Evolutionary conservation across 805 yeast genomes (phyloP).

Genomic region (Millerozyma acaciae): DNA sequence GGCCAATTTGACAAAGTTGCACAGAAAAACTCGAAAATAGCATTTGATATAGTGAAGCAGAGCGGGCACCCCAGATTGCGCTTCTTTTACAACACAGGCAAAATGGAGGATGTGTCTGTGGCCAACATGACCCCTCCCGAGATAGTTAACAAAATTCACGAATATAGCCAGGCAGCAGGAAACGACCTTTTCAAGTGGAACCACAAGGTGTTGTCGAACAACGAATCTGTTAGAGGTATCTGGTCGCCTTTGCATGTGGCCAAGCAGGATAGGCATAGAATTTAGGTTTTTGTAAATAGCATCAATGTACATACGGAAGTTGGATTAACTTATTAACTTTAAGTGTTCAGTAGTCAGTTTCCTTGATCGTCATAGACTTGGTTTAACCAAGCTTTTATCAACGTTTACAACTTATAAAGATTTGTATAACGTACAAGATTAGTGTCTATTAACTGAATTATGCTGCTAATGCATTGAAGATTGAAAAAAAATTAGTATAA

Average conservation of each 20-base stretch:
- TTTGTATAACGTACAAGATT: too few relatives aligned
- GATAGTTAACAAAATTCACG: slow-evolving; percentile 60
- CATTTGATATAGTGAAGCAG: slow-evolving; percentile 64
- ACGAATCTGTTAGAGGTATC: slow-evolving; percentile 86
- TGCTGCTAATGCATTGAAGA: too few relatives aligned
- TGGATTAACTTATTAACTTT: too few relatives aligned
- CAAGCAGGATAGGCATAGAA: slow-evolving; percentile 38
- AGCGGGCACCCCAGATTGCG: slow-evolving; percentile 76
- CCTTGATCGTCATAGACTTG: too few relatives aligned
- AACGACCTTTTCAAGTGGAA: slow-evolving; percentile 59
- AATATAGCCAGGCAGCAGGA: slow-evolving; percentile 70
- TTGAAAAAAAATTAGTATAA: too few relatives aligned
- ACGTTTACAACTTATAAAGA: too few relatives aligned
- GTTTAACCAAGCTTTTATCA: too few relatives aligned
- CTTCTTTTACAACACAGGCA: slow-evolving; percentile 35
- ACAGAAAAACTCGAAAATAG: slow-evolving; percentile 55
- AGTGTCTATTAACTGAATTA: too few relatives aligned
- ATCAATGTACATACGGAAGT: slow-evolving; percentile 1
- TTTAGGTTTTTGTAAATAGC: slow-evolving; percentile 15
- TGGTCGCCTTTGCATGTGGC: slow-evolving; percentile 93
- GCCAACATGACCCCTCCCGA: slow-evolving; percentile 63
- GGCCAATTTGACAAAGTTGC: slow-evolving; percentile 57
- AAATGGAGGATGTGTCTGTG: slow-evolving; percentile 62
- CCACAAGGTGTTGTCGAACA: slow-evolving; percentile 71
- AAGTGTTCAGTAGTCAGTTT: too few relatives aligned